phyloP scores from a whole-genome alignment of 2,329 filamentous ascomycete species.

The Paraphaeosphaeria minitans region DNA sequence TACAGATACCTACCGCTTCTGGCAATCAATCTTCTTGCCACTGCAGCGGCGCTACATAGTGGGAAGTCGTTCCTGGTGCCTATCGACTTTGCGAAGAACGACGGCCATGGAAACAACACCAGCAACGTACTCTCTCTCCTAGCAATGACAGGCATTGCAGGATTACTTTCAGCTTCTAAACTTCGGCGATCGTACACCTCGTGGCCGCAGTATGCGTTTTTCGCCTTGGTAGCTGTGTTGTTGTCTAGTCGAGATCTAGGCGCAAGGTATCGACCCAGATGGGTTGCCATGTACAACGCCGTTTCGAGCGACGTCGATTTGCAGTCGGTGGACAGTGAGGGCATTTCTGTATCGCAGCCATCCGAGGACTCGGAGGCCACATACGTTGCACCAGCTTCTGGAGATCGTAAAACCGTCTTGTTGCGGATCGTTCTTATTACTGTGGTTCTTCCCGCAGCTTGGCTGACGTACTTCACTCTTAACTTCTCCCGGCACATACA shows the following conservation, averaged over 20 bases:
- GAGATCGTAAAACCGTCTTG: not conserved
- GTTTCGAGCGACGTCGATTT: not conserved
- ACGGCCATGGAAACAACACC: not conserved
- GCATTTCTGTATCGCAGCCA: not conserved
- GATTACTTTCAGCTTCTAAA: slow-evolving; percentile 20
- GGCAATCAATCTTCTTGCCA: slow-evolving; percentile 19
- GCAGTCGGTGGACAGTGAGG: slow-evolving; percentile 11
- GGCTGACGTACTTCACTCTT: slow-evolving; percentile 22
- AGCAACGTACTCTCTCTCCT: slow-evolving; percentile 16
- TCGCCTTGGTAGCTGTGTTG: slow-evolving; percentile 18
- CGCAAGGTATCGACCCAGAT: not conserved
- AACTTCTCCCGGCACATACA: slow-evolving; percentile 21
- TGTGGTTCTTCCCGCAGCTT: slow-evolving; percentile 20
- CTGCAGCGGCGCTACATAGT: slow-evolving; percentile 20
- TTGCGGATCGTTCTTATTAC: slow-evolving; percentile 13
- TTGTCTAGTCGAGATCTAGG: not conserved
- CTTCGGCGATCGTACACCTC: slow-evolving; percentile 31
- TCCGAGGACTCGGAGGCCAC: slow-evolving; percentile 1
- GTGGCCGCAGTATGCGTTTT: slow-evolving; percentile 23
- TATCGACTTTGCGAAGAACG: slow-evolving; percentile 3
- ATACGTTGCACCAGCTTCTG: not conserved
- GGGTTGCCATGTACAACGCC: slow-evolving; percentile 11
- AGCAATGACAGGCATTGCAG: slow-evolving; percentile 20
- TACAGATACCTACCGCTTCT: slow-evolving; percentile 16
- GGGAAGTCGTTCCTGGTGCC: slow-evolving; percentile 27